Evolutionary conservation across 768 basidiomycete species (phyloP).

Genomic region (Collybia mongolica): DNA sequence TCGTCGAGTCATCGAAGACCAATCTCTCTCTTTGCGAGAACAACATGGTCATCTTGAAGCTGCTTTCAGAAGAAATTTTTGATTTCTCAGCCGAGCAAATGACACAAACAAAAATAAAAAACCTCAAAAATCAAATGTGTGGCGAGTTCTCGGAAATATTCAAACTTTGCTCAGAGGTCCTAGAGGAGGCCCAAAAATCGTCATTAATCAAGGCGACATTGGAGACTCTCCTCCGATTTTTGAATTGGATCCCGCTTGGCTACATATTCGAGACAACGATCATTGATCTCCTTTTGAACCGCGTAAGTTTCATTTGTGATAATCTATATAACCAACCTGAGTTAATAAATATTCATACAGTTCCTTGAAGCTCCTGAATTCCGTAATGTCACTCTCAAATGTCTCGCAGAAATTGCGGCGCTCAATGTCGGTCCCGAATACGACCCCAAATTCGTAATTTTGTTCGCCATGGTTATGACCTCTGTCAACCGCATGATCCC

Average conservation of each 20-base stretch:
- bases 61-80: constrained; percentile 98
- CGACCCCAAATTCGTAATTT: constrained; percentile 94
- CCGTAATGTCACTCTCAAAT: constrained; percentile 95
- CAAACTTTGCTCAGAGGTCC: constrained; percentile 93
- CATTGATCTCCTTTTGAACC: constrained; percentile 88
- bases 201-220: constrained; percentile 92
- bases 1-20: constrained; percentile 95
- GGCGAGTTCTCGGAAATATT: constrained; percentile 97
- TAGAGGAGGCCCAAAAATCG: constrained; percentile 96
- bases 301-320: constrained; percentile 54
- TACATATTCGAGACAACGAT: constrained; percentile 99
- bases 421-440: constrained; percentile 96
- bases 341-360: constrained; percentile 38
- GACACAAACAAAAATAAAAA: constrained; percentile 97
- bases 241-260: constrained; percentile 99
- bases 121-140: constrained; percentile 97
- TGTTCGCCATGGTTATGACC: constrained; percentile 99
- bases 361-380: constrained; percentile 97
- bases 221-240: constrained; percentile 91
- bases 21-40: constrained; percentile 98
- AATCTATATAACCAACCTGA: constrained; percentile 10
- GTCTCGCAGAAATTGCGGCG: constrained; percentile 93
- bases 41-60: constrained; percentile 98
- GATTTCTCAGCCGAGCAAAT: constrained; percentile 98
- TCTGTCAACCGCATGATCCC: constrained; percentile 96